Evolutionary conservation across 768 basidiomycete species (phyloP).

Genomic region (Lentinula guzmanii): DNA sequence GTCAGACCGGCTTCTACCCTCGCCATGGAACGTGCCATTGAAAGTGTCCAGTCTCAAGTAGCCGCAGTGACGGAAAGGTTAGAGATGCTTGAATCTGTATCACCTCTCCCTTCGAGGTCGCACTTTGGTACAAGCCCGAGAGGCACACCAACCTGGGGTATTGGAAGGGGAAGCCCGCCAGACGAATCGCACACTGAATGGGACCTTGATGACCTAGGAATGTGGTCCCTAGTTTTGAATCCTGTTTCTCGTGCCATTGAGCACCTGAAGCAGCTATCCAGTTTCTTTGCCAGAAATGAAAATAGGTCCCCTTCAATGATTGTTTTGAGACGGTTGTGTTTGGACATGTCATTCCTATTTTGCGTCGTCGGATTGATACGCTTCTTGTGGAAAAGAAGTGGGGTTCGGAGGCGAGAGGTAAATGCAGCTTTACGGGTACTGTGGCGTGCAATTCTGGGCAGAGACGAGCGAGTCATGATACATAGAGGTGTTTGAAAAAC

Average conservation of each 20-base stretch:
- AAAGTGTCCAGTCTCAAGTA: conserved; percentile 75
- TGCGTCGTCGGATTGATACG: conserved; percentile 55
- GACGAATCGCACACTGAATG: conserved; percentile 35
- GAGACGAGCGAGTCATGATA: conserved; percentile 38
- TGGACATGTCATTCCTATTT: conserved; percentile 74
- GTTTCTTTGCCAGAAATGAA: conserved; percentile 56
- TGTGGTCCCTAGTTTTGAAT: conserved; percentile 72
- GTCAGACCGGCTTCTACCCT: conserved; percentile 41
- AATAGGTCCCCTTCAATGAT: conserved; percentile 60
- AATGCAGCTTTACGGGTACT: conserved; percentile 56
- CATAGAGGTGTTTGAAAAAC: conserved; percentile 25
- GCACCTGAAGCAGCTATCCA: conserved; percentile 40
- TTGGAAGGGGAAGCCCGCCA: conserved; percentile 38
- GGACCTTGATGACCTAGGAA: conserved; percentile 78
- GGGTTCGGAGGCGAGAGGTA: conserved; percentile 65
- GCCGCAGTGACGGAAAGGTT: conserved; percentile 79
- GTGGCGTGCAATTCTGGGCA: conserved; percentile 68
- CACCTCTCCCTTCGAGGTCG: conserved; percentile 33
- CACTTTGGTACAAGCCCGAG: conserved; percentile 33
- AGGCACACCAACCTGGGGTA: conserved; percentile 30
- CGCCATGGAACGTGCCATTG: conserved; percentile 69
- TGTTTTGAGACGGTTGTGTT: conserved; percentile 65
- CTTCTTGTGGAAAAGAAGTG: conserved; percentile 60
- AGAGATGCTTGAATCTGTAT: conserved; percentile 56
- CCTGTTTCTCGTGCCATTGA: conserved; percentile 52